Percentiles rank a stretch among this genome's conserved stretches.
Evolutionary conservation across 768 basidiomycete genomes (phyloP).

Genomic region (Omphalotus guepiniiformis): DNA sequence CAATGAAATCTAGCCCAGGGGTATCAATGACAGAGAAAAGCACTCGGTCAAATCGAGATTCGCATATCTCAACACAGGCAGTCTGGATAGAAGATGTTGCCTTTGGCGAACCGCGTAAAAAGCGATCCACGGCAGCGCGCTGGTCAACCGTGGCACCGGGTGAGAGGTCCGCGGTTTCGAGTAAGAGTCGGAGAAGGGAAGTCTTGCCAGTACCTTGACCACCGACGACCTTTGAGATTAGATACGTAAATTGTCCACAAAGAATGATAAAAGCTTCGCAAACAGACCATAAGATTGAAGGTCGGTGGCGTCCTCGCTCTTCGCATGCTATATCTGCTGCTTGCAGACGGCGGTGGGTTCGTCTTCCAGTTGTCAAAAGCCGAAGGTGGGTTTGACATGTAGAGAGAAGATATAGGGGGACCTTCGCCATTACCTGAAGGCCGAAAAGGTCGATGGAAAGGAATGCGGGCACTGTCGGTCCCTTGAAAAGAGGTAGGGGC

Average conservation of each 20-base stretch:
- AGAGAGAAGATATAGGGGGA: constrained; percentile 64
- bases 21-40: constrained; percentile 82
- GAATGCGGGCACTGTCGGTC: constrained; percentile 49
- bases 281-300: constrained; percentile 79
- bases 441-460: constrained; percentile 84
- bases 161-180: constrained; percentile 83
- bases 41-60: constrained; percentile 77
- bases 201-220: constrained; percentile 83
- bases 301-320: constrained; percentile 65
- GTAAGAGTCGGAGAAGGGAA: constrained; percentile 69
- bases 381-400: constrained; percentile 59
- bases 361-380: constrained; percentile 58
- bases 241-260: background rate
- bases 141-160: constrained; percentile 75
- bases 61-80: constrained; percentile 77
- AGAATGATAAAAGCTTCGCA: constrained; percentile 7
- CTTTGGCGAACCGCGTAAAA: constrained; percentile 58
- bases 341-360: constrained; percentile 26
- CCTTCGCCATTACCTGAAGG: constrained; percentile 41
- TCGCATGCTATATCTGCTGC: constrained; percentile 56
- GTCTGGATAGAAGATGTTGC: constrained; percentile 61
- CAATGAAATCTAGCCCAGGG: constrained; percentile 74
- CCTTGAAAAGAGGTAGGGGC: constrained; percentile 62
- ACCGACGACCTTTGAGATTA: constrained; percentile 59
- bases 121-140: constrained; percentile 55